These are phyloP conservation scores for Monosporozyma servazzii DNA, from an alignment of 805 yeast species.

Conservation along the genomic window DNA sequence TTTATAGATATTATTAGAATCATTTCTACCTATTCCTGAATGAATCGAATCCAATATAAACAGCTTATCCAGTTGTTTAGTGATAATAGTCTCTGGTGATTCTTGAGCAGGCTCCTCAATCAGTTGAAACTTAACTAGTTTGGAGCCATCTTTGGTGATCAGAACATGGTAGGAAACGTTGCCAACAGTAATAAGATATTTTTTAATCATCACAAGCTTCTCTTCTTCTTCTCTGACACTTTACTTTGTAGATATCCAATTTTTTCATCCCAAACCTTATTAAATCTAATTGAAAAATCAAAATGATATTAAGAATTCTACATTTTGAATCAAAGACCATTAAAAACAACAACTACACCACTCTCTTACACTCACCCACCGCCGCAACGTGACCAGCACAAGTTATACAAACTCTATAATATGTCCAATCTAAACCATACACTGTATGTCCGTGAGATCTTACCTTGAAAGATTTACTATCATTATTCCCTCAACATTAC, in stretches of 20 bases:
- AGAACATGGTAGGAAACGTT: neutral
- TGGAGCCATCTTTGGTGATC: conserved; percentile 8
- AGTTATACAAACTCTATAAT: no score
- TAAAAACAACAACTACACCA: neutral
- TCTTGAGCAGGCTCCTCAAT: neutral
- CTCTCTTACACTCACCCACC: neutral
- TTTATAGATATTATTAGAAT: conserved; percentile 32
- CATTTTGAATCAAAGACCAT: neutral
- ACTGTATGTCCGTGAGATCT: neutral
- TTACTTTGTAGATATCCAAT: no score
- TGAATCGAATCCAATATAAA: conserved; percentile 30
- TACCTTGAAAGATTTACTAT: no score
- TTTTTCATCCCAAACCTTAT: no score
- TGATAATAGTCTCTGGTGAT: neutral
- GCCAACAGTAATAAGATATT: neutral
- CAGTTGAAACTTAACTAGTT: conserved; percentile 8
- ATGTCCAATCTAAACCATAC: neutral
- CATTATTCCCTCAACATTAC: conserved; percentile 1
- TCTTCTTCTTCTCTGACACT: neutral
- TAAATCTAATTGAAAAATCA: no score
- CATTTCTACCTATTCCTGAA: conserved; percentile 33
- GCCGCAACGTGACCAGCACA: neutral
- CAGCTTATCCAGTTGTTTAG: conserved; percentile 5
- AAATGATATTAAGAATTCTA: no score
- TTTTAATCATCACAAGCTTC: neutral